phyloP scores from a whole-genome alignment of 306 rosid genomes.

The Mimosa pudica region DNA sequence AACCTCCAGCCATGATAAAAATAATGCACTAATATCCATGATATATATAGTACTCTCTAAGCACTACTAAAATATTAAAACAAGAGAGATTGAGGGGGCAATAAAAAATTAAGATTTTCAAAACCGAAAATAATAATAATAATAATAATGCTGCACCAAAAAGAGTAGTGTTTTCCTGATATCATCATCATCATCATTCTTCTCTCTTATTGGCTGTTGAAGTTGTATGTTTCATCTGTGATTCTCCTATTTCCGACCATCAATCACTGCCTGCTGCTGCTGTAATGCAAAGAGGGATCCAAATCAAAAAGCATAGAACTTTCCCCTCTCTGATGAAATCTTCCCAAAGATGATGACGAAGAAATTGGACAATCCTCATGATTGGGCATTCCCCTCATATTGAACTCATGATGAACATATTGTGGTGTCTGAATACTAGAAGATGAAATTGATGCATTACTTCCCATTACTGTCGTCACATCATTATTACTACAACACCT shows the following conservation, averaged over 20 bases:
- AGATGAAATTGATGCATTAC: constrained; percentile 13
- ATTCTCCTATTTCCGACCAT: constrained; percentile 31
- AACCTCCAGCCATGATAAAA: constrained; percentile 36
- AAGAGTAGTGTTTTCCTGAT: constrained; percentile 22
- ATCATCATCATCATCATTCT: constrained; percentile 16
- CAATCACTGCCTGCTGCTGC: constrained; percentile 31
- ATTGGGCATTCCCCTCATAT: constrained; percentile 44
- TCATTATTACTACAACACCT: constrained; percentile 22
- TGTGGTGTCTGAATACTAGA: constrained; percentile 34
- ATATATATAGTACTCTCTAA: constrained; percentile 15
- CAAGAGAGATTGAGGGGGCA: neutral
- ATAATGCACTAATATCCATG: constrained; percentile 40
- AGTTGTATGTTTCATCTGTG: neutral
- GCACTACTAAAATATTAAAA: constrained; percentile 33
- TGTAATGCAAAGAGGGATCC: constrained; percentile 60
- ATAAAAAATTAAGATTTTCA: constrained; percentile 15
- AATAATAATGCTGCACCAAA: constrained; percentile 4
- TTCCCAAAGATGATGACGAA: constrained; percentile 40
- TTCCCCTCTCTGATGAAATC: constrained; percentile 55
- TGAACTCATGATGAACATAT: constrained; percentile 6
- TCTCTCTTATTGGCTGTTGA: constrained; percentile 21
- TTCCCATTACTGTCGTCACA: constrained; percentile 22
- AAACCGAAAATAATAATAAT: constrained; percentile 31
- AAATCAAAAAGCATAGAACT: constrained; percentile 57
- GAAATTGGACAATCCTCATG: constrained; percentile 37